Evolutionary conservation across 108 stramenopile genomes (phyloP).

Genomic region (Cyclotella baltica): DNA sequence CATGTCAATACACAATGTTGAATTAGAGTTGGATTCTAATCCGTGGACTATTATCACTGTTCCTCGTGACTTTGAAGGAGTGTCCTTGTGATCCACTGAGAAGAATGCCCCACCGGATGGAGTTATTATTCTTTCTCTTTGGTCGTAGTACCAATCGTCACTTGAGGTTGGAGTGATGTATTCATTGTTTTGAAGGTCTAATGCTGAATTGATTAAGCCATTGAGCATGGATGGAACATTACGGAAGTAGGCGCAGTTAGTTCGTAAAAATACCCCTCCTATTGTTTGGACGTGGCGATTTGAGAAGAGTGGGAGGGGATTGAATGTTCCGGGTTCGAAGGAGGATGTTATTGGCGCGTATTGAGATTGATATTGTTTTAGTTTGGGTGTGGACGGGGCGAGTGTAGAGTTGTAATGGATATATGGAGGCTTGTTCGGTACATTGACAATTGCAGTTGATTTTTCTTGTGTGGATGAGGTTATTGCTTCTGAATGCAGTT

Average conservation of each 20-base stretch:
- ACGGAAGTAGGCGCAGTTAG: slow-evolving; percentile 29
- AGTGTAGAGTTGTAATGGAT: slow-evolving; percentile 1
- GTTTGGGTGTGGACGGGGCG: background rate
- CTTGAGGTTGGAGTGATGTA: slow-evolving; percentile 9
- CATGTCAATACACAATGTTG: slow-evolving; percentile 62
- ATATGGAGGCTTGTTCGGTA: background rate
- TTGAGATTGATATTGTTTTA: slow-evolving; percentile 26
- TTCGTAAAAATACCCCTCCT: slow-evolving; percentile 59
- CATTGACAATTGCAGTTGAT: too few relatives aligned
- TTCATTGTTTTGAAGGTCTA: background rate
- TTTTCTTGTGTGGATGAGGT: too few relatives aligned
- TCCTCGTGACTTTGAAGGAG: slow-evolving; percentile 19
- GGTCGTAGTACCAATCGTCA: slow-evolving; percentile 55
- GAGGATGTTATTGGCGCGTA: slow-evolving; percentile 46
- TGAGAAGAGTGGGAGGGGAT: slow-evolving; percentile 46
- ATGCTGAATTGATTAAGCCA: background rate
- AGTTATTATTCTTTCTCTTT: slow-evolving; percentile 67
- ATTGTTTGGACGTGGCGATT: slow-evolving; percentile 79
- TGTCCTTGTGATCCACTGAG: slow-evolving; percentile 71
- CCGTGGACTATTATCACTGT: slow-evolving; percentile 78
- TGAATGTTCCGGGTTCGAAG: slow-evolving; percentile 50
- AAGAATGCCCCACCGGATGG: slow-evolving; percentile 75
- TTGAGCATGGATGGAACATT: background rate
- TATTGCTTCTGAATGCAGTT: too few relatives aligned
- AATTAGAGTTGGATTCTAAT: slow-evolving; percentile 76